Evolutionary conservation across 768 basidiomycete genomes (phyloP).

Genomic region (Agrocybe praecox): DNA sequence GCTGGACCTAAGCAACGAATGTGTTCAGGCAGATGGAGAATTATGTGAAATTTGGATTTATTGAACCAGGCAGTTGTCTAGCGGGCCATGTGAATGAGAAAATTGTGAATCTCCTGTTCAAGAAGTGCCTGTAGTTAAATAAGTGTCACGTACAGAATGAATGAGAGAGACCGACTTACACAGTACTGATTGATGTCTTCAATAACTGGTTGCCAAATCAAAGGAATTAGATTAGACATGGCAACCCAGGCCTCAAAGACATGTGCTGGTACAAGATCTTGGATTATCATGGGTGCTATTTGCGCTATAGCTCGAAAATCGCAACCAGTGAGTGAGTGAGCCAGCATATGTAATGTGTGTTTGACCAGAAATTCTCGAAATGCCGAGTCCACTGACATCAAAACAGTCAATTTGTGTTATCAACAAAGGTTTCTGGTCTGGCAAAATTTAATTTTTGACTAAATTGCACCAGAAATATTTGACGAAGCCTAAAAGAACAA

Average conservation of each 20-base stretch:
- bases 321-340: not conserved
- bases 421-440: slow-evolving; percentile 28
- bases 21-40: slow-evolving; percentile 37
- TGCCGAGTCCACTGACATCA: slow-evolving; percentile 31
- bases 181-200: slow-evolving; percentile 30
- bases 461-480: slow-evolving; percentile 52
- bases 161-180: slow-evolving; percentile 20
- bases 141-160: too few relatives aligned
- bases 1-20: slow-evolving; percentile 43
- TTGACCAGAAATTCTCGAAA: slow-evolving; percentile 14
- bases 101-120: slow-evolving; percentile 31
- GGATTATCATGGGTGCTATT: slow-evolving; percentile 36
- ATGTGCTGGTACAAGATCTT: slow-evolving; percentile 32
- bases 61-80: slow-evolving; percentile 38
- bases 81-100: slow-evolving; percentile 30
- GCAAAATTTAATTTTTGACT: slow-evolving; percentile 22
- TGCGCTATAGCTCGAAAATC: slow-evolving; percentile 22
- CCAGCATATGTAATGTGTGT: slow-evolving; percentile 9
- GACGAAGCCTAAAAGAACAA: slow-evolving; percentile 44
- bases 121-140: slow-evolving; percentile 28
- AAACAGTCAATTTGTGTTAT: slow-evolving; percentile 26
- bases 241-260: slow-evolving; percentile 33
- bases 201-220: slow-evolving; percentile 44
- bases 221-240: slow-evolving; percentile 31
- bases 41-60: slow-evolving; percentile 46